These are phyloP conservation scores for Kluyveromyces lactis DNA, from an alignment of 805 yeast genomes.

Conservation along the genomic window DNA sequence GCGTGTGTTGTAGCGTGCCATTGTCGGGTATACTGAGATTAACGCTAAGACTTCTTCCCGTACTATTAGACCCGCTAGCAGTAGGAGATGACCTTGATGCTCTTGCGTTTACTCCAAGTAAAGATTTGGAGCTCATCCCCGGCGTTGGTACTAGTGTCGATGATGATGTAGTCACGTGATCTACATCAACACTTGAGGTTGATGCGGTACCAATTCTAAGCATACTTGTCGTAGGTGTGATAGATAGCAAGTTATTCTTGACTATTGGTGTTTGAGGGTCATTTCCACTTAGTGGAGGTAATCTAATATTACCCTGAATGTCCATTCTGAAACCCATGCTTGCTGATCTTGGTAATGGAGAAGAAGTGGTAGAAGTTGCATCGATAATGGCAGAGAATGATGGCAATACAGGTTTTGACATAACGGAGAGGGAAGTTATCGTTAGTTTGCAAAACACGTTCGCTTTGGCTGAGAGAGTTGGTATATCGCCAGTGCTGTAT, in stretches of 20 bases:
- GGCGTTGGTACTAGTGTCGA: neutral
- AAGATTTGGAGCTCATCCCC: neutral
- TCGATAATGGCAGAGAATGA: slow-evolving; percentile 15
- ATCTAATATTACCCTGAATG: slow-evolving; percentile 20
- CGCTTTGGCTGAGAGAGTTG: no score
- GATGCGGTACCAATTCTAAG: neutral
- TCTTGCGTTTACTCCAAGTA: slow-evolving; percentile 14
- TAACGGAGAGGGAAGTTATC: neutral
- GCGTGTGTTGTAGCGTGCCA: slow-evolving; percentile 1
- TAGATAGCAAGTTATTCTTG: slow-evolving; percentile 2
- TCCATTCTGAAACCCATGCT: slow-evolving; percentile 15
- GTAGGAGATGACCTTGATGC: slow-evolving; percentile 27
- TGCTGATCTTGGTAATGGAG: slow-evolving; percentile 1
- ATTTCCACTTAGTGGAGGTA: slow-evolving; percentile 21
- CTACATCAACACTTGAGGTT: neutral
- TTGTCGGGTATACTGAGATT: neutral
- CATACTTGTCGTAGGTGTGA: slow-evolving; percentile 5
- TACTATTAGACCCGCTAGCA: slow-evolving; percentile 13
- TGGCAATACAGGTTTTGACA: slow-evolving; percentile 13
- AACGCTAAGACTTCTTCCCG: neutral
- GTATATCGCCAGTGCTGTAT: no score
- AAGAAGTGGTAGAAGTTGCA: slow-evolving; percentile 1
- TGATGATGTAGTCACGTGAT: neutral
- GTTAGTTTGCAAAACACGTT: no score
- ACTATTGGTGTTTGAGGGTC: slow-evolving; percentile 3